phyloP scores from a whole-genome alignment of 208 protist species.

The Endotrypanum monterogeii region DNA sequence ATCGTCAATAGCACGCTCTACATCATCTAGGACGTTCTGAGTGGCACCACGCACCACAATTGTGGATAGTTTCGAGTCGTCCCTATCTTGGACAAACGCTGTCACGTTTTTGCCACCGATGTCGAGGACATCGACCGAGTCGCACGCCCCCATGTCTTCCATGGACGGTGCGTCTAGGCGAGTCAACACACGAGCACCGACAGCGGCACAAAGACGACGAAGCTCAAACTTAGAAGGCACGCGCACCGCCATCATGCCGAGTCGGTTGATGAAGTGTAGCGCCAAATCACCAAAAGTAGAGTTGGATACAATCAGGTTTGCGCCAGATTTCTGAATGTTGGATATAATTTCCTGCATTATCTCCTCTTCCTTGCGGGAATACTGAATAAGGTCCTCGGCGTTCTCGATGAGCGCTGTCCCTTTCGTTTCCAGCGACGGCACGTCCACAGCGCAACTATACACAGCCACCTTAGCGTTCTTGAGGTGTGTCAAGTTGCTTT shows the following conservation, averaged over 20 bases:
- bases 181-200: constrained; percentile 95
- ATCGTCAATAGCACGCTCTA: constrained; percentile 97
- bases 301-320: constrained; percentile 98
- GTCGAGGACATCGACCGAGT: constrained; percentile 95
- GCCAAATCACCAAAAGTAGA: constrained; percentile 98
- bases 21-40: constrained; percentile 98
- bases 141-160: constrained; percentile 97
- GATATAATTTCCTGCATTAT: constrained; percentile 97
- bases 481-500: constrained; percentile 93
- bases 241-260: constrained; percentile 98
- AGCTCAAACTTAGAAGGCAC: constrained; percentile 99
- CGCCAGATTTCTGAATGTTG: constrained; percentile 95
- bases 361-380: constrained; percentile 97
- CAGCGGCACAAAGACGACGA: constrained; percentile 96
- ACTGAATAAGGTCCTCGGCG: constrained; percentile 98
- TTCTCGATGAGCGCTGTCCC: constrained; percentile 97
- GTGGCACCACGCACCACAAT: constrained; percentile 99
- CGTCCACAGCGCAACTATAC: constrained; percentile 97
- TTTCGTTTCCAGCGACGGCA: constrained; percentile 98
- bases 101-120: constrained; percentile 95
- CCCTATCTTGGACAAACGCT: constrained; percentile 95
- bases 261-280: constrained; percentile 98
- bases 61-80: constrained; percentile 96
- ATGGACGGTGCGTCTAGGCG: constrained; percentile 89
- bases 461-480: constrained; percentile 98